Evolutionary conservation across 371 early-diverging fungal species (phyloP), one percentile per base, ranked within the genome.

Genomic region (Blakeslea trispora): DNA sequence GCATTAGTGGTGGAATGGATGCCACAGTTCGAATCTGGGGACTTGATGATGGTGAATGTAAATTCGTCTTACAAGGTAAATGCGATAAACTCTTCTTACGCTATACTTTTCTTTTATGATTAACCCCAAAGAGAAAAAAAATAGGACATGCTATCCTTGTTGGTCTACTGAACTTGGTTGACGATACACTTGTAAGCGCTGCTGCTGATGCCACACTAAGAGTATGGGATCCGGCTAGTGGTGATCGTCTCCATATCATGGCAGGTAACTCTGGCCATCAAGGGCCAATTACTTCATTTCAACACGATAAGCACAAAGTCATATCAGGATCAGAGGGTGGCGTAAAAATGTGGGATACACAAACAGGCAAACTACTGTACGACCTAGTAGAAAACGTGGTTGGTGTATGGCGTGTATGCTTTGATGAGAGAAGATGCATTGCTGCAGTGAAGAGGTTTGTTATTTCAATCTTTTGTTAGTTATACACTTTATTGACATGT

Each of bases 1-100:
- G 97, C 45, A 91, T 95, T 61, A 91, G 92, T 57, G 99, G 99
- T 40, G 93, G 95, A 61, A 91, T 98, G 89, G 99, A 99, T 75
- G 88, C 95, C 0, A 86, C 88, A 31, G 96, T 97, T n/a, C 82
- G 91, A 28, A 91, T 99, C 28, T 99, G 99, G 99, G 88, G 91
- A 63, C 78, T 93, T 22, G 82, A 81, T 39, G 88, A 91, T 14
- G 97, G 98, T n/a, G 73, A 75, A 1, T 86, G 86, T 46, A 69
- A 95, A 49, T 82, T 86, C 48, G 81, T 84, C 11, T 52, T 77
- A 18, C 63, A 63, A 56, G 68, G 67, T 66, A 66, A 50, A 39
- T 22, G 7, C 5, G 10, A 48, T 6, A 21, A 1, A 21, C 8
- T 8, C 24, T 43, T 2, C 14, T 10, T 32, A n/a, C n/a, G n/a